Evolutionary conservation across 208 protist species (phyloP), one percentile per base, ranked within the genome.

Genomic region (Novymonas esmeraldas): DNA sequence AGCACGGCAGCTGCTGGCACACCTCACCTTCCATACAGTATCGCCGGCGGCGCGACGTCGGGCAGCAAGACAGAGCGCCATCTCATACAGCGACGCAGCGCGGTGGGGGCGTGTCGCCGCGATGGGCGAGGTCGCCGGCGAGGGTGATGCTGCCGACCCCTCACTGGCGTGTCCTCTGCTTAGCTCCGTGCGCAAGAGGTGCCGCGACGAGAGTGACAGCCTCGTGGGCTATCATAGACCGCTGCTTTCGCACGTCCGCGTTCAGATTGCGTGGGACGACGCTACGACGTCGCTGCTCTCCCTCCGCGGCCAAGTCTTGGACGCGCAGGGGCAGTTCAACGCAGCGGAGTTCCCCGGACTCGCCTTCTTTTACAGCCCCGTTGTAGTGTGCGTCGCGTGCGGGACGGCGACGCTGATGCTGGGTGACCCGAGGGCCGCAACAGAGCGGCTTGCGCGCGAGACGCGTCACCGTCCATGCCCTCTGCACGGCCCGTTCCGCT

Each of bases 401-500:
- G 59, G 56, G 9, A 59, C 62, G 2, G 56, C 70, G 10, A 60
- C 65, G 41, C 70, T 76, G 36, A 36, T 64, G 4, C 39, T 76
- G 0, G 29, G 34, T n/a, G 50, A 70, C 22, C 29, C 11, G 18
- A 29, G 29, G 1, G 7, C 46, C 1, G 52, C 36, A 5, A 33
- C 28, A 5, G 46, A 57, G 44, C 38, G 39, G 20, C 58, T 76
- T 13, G 4, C 28, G 52, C 31, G 59, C 22, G 28, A 70, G 20
- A 59, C 28, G 2, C 45, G 62, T 0, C 54, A 42, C 22, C 48
- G 44, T 9, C 73, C 81, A 26, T 90, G 84, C 64, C 76, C 69
- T 9, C 31, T 75, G 5, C 84, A 90, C 42, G 84, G 84, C 3
- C 84, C 84, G 10, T 90, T 90, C 58, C 64, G 70, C 11, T 90